Evolutionary conservation across 129 eudicot genomes (phyloP), one percentile per base, ranked within the genome.

Genomic region (Glebionis coronaria): DNA sequence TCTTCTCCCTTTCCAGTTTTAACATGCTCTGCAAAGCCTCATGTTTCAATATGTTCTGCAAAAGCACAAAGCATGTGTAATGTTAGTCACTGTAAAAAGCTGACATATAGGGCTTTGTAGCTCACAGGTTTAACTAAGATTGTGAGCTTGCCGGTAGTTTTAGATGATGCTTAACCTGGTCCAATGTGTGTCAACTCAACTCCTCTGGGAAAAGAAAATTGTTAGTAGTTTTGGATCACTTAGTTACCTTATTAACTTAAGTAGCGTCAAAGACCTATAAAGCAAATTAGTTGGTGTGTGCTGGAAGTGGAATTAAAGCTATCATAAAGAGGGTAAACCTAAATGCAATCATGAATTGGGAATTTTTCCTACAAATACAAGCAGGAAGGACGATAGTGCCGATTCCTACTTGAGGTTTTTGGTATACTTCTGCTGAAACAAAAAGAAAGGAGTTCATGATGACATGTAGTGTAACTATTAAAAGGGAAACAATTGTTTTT

Each of bases 1-100:
- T 53, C 19, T 19, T 29, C 31, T 38, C 15, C 40, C 61, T 67
- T 52, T 53, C 14, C 27, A 31, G 18, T 53, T 67, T 51, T 35
- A 52, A 31, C 31, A 67, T 52, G 72, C 61, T 67, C 16, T 11
- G 19, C 45, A 65, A 49, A 47, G 27, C 29, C 70, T 65, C 56
- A 47, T 35, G 42, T 35, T 35, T 35, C 42, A 52, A 16, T 51
- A 52, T 52, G 72, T 35, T 67, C 16, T 11, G 31, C 45, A 65
- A 49, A 27, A 27, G 15, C 70, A 45, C 56, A 25, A 65, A 28
- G 12, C 21, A 9, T 53, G 27, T 65, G 59, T 50, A 65, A 28
- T 47, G 51, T n/a, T 9, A 47, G 44, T 15, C 28, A n/a, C 31
- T 49, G 18, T 52, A 19, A 28, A 38, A 62, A 15, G 50, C 52